Conservation (phyloP, 805 yeast genomes). For the Sungouiella thailandica region DNA sequence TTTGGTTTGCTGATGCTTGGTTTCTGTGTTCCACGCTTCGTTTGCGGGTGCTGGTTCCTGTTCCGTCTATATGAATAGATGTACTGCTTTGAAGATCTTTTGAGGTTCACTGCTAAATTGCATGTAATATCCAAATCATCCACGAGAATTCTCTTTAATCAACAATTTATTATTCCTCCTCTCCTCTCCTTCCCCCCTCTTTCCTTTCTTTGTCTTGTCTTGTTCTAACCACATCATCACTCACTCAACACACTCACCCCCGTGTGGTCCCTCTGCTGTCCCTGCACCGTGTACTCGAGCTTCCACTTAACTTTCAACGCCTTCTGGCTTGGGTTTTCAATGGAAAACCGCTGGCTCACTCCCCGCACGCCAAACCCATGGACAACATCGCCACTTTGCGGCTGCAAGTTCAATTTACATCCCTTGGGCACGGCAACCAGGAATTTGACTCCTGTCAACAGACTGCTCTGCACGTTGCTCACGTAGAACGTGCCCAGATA, state of each 20-base stretch:
- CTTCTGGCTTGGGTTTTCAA: constrained; percentile 30
- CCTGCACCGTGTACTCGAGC: constrained; percentile 48
- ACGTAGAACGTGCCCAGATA: constrained; percentile 43
- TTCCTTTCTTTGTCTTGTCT: too few species aligned
- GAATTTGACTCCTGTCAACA: constrained; percentile 50
- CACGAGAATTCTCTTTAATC: too few species aligned
- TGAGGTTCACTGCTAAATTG: too few species aligned
- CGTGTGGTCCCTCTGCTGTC: constrained; percentile 47
- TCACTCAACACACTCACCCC: constrained; percentile 41
- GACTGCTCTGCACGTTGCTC: constrained; percentile 44
- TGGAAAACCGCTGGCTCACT: constrained; percentile 47
- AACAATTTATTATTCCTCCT: too few species aligned
- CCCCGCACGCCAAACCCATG: constrained; percentile 45
- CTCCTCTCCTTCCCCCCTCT: too few species aligned
- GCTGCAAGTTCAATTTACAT: constrained; percentile 51
- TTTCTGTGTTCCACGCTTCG: too few species aligned
- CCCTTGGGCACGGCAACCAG: constrained; percentile 69
- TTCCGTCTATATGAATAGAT: too few species aligned
- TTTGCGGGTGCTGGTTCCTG: too few species aligned
- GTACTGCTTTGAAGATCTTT: too few species aligned
- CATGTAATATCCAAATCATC: too few species aligned
- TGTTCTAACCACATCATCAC: too few species aligned
- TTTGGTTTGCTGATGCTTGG: too few species aligned
- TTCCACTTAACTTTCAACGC: constrained; percentile 73
- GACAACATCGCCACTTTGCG: constrained; percentile 56